Evolutionary conservation across 768 basidiomycete species (phyloP), one percentile per base, ranked within the genome.

Genomic region (Chiua virens): DNA sequence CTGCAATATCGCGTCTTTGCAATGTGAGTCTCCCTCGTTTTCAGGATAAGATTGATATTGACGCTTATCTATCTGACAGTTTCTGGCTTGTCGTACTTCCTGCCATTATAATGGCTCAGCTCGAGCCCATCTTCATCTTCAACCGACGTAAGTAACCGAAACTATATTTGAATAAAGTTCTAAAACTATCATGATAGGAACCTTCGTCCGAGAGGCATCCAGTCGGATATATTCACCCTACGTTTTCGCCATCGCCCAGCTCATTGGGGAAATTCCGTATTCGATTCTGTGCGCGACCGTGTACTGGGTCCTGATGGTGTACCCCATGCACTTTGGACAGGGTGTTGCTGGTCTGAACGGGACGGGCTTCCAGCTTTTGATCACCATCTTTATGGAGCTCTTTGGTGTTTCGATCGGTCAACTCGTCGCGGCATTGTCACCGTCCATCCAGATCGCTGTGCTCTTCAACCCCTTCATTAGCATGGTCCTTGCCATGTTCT

Each of bases 151-250:
- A 61, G 61, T 60, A 39, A 73, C 0, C 45, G 60, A 72, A 60
- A 69, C 63, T 67, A 49, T 8, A 35, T 15, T 11, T 18, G 3
- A 2, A 13, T 4, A 0, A 14, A 4, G 15, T 35, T 7, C 41
- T 56, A 14, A 57, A 32, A 13, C 7, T 6, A 4, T 34, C n/a
- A 14, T 49, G 10, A 30, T 38, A 75, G 73, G 66, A 18, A 70
- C 69, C 35, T 76, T 76, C 56, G 70, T 75, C 21, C 60, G 67
- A 54, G 91, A 93, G 71, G 78, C 88, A 0, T 88, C 86, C 3
- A 89, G 87, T 70, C 81, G 87, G 53, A 93, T 94, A 62, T 94
- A 94, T 69, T 88, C 86, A 0, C 85, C 89, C 0, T 85, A 84
- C 50, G 89, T 92, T 20, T 95, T 95, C 64, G 87, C 91, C 27